phyloP scores from a whole-genome alignment of 2,329 filamentous ascomycete genomes.

The Aureobasidium sp. region DNA sequence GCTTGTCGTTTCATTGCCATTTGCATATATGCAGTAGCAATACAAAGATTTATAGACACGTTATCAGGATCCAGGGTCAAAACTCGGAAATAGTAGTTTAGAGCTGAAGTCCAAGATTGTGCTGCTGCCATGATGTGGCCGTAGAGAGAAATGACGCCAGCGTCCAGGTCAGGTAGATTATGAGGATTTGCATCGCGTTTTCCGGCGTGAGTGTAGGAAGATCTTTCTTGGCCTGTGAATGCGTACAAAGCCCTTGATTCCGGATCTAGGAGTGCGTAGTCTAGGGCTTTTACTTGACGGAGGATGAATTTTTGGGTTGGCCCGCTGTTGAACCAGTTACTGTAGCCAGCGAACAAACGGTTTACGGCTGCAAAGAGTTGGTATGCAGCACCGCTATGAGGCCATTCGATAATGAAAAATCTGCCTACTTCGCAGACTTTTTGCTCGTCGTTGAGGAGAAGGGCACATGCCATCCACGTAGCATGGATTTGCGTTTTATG shows the following conservation, averaged over 20 bases:
- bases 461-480: conserved; percentile 55
- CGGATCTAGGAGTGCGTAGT: conserved; percentile 56
- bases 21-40: conserved; percentile 80
- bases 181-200: conserved; percentile 23
- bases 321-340: conserved; percentile 70
- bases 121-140: conserved; percentile 83
- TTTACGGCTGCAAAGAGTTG: conserved; percentile 76
- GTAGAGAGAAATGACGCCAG: conserved; percentile 78
- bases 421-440: conserved; percentile 68
- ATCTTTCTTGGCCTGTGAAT: conserved; percentile 33
- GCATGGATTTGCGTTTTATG: conserved; percentile 25
- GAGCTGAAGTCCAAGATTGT: conserved; percentile 71
- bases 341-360: conserved; percentile 64
- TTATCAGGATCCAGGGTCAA: conserved; percentile 66
- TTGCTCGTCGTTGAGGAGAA: conserved; percentile 70
- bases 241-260: conserved; percentile 39
- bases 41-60: conserved; percentile 69
- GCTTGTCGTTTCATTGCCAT: conserved; percentile 82
- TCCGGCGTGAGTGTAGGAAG: conserved; percentile 33
- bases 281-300: conserved; percentile 84
- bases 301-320: conserved; percentile 86
- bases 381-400: conserved; percentile 74
- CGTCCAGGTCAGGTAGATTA: conserved; percentile 52
- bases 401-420: conserved; percentile 76
- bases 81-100: conserved; percentile 74